Evolutionary conservation across 164 flowering plant species (phyloP), one percentile per base, ranked within the genome.

Genomic region (Vitis riparia): DNA sequence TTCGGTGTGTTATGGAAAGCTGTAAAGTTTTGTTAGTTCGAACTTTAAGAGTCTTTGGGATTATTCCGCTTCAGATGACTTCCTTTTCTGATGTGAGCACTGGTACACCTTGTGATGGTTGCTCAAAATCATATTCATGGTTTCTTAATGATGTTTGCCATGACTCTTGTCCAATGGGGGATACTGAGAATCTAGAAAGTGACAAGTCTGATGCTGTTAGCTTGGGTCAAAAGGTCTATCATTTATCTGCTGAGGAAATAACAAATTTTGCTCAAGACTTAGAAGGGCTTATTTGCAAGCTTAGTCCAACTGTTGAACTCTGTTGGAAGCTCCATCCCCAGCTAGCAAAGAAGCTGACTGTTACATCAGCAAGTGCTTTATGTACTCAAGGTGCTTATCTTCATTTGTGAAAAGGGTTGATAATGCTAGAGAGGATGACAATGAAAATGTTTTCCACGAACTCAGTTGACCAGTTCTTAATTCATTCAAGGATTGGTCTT

Each of bases 311-410:
- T n/a, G 56, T 90, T 62, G 97, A 93, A 63, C 80, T 50, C 8
- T 91, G 92, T 74, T 91, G 95, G 91, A 89, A 82, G 73, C 82
- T 91, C 70, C 95, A 93, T 78, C 88, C 62, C 77, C 88, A 82
- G 48, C 76, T 93, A 72, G 81, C 91, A 19, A 86, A 76, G 73
- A 91, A 84, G 71, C 73, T 93, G 64, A 72, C 78, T 16, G 37
- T 84, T 61, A 70, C 82, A 61, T 78, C 79, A 51, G 83, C 97
- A 16, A 75, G 68, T 88, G 94, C 77, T 80, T 78, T 67, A 61
- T 91, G 60, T 87, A 82, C 77, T 82, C 81, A 13, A 86, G 77
- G 74, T 91, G 88, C 76, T 76, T 90, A 59, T 73, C 84, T 64
- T 86, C 87, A 55, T 27, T 79, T 71, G 70, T 72, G 19, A 77